Conservation (phyloP, 2,329 filamentous ascomycete species). For the Hypoxylon sp. region DNA sequence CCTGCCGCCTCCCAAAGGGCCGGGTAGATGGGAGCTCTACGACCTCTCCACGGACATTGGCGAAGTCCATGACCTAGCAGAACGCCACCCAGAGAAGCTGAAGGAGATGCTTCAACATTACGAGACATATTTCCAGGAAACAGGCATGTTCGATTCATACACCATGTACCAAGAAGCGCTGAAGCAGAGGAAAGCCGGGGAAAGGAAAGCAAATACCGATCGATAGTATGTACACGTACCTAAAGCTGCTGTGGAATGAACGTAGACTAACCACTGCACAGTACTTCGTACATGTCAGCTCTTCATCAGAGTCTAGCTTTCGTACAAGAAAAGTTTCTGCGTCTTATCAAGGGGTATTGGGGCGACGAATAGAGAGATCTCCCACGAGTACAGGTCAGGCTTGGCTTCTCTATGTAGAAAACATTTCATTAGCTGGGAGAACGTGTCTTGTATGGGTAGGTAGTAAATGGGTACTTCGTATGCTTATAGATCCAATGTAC, state of each 20-base stretch:
- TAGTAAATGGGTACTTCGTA: too few species aligned
- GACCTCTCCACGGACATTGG: constrained; percentile 40
- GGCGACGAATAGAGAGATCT: constrained; percentile 19
- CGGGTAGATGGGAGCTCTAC: constrained; percentile 42
- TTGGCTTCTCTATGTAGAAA: background rate
- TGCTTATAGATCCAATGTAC: too few species aligned
- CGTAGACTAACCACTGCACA: constrained; percentile 4
- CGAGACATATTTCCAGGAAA: constrained; percentile 45
- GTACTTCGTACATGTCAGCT: constrained; percentile 16
- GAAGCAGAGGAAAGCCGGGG: constrained; percentile 31
- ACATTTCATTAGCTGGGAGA: background rate
- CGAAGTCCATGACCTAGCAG: constrained; percentile 41
- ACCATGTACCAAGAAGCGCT: constrained; percentile 40
- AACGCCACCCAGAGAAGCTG: constrained; percentile 35
- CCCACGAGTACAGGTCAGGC: background rate
- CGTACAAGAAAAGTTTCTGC: constrained; percentile 19
- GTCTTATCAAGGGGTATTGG: constrained; percentile 32
- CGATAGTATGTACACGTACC: constrained; percentile 22
- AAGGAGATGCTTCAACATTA: constrained; percentile 42
- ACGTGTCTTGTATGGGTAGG: too few species aligned
- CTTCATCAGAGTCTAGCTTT: constrained; percentile 23
- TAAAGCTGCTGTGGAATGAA: background rate
- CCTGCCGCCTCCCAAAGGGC: constrained; percentile 40
- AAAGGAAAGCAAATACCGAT: background rate
- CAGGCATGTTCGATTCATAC: constrained; percentile 45